Conservation (phyloP, 306 rosid genomes). For the Quercus alba region DNA sequence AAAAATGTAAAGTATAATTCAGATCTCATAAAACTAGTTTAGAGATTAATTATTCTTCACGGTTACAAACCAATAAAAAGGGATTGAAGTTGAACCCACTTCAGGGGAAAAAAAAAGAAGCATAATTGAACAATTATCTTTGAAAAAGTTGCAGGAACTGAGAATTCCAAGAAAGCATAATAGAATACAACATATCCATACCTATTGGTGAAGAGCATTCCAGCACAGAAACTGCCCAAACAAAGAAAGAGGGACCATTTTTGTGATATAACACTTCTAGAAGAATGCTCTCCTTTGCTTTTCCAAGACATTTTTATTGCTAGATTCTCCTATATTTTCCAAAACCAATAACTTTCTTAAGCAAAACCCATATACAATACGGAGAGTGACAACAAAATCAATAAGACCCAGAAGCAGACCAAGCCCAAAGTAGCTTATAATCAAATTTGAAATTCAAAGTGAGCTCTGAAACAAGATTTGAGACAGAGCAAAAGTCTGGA, state of each 20-base stretch:
- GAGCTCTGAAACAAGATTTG: conserved; percentile 1
- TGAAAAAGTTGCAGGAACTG: not conserved
- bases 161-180: not conserved
- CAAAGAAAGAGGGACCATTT: conserved; percentile 82
- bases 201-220: conserved; percentile 90
- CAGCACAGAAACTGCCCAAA: conserved; percentile 80
- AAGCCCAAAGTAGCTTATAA: not conserved
- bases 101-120: not conserved
- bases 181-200: conserved; percentile 13
- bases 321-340: conserved; percentile 4
- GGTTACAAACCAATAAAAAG: conserved; percentile 1
- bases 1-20: not conserved
- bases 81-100: not conserved
- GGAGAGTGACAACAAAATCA: conserved; percentile 8
- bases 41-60: not conserved
- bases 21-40: conserved; percentile 16
- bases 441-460: not conserved
- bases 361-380: conserved; percentile 34
- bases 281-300: conserved; percentile 64
- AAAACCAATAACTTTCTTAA: conserved; percentile 14
- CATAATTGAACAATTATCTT: not conserved
- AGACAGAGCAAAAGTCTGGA: not conserved
- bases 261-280: conserved; percentile 51
- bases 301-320: conserved; percentile 65
- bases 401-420: conserved; percentile 11